Evolutionary conservation across 768 basidiomycete genomes (phyloP), one percentile per base, ranked within the genome.

Genomic region (Epithele typhae): DNA sequence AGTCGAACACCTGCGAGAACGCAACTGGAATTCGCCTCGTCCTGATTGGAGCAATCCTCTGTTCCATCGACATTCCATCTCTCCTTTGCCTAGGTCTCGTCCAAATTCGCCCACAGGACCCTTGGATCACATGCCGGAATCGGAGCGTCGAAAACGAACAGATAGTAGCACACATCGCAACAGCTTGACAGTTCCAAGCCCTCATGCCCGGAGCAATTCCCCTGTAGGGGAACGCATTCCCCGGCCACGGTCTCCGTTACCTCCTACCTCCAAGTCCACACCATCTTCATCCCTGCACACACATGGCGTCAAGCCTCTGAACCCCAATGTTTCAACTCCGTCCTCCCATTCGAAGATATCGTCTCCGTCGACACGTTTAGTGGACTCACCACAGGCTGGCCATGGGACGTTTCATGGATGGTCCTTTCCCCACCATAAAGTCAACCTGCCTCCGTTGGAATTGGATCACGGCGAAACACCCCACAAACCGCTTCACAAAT

Each of bases 21-120:
- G 79, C 39, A 85, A 85, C 55, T 85, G 82, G 84, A 81, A 82
- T 60, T 75, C 82, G 7, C 79, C 78, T n/a, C 75, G 71, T 30
- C 81, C 79, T 6, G 73, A 68, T 41, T 83, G 82, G 82, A 17
- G 25, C 24, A 34, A n/a, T 18, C 33, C 44, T 19, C 33, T 40
- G 46, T 40, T 48, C 10, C 56, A 58, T 22, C 43, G 51, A 7
- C 40, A 49, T 3, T 38, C 56, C 3, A 24, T 56, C 14, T 53
- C 48, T 3, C 56, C 51, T 4, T 30, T 54, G 17, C 55, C 47
- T 19, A 37, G 39, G 5, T 53, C 56, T 4, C 37, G 44, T 3
- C 48, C 60, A 5, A 52, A 42, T 21, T 54, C 56, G 37, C 54
- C 47, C 21, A 39, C 39, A 8, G 40, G 21, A 25, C 18, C 49